Percentiles rank a stretch among this genome's conserved stretches.
Conservation (phyloP, 2,329 filamentous ascomycete species). For the Karstenula rhodostoma region DNA sequence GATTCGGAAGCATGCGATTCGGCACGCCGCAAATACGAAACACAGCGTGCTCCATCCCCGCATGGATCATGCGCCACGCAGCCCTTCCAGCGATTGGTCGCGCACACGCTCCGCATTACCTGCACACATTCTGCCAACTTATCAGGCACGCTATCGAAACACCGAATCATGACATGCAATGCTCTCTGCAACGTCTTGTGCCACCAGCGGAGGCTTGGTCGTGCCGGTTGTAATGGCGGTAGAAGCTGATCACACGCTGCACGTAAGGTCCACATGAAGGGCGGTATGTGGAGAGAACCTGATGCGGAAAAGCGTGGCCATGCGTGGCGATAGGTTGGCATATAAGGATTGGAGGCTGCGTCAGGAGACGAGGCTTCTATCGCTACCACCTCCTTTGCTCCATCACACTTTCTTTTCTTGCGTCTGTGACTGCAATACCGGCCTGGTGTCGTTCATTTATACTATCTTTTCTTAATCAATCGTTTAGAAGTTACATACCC, state of each 20-base stretch:
- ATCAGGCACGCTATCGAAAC: constrained; percentile 17
- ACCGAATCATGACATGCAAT: background rate
- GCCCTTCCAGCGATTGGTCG: constrained; percentile 3
- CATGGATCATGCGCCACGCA: constrained; percentile 17
- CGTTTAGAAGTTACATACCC: constrained; percentile 10
- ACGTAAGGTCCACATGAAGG: constrained; percentile 21
- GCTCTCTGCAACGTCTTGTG: constrained; percentile 13
- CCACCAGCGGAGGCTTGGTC: constrained; percentile 3
- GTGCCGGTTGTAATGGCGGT: background rate
- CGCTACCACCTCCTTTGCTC: constrained; percentile 7
- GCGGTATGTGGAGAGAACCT: background rate
- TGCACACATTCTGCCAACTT: constrained; percentile 10
- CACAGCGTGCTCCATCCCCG: constrained; percentile 10
- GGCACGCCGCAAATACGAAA: constrained; percentile 9
- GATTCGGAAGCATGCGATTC: background rate
- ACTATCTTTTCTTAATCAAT: constrained; percentile 16
- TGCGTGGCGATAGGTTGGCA: constrained; percentile 1
- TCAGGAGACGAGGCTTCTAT: background rate
- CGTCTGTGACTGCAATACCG: constrained; percentile 41
- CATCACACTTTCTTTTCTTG: constrained; percentile 23
- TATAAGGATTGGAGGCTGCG: constrained; percentile 18
- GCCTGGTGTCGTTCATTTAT: constrained; percentile 42
- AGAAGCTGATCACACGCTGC: constrained; percentile 26
- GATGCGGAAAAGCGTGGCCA: background rate
- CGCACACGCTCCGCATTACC: background rate